Evolutionary conservation across 2,329 filamentous ascomycete species (phyloP).

Genomic region (Coniochaeta prunicola): DNA sequence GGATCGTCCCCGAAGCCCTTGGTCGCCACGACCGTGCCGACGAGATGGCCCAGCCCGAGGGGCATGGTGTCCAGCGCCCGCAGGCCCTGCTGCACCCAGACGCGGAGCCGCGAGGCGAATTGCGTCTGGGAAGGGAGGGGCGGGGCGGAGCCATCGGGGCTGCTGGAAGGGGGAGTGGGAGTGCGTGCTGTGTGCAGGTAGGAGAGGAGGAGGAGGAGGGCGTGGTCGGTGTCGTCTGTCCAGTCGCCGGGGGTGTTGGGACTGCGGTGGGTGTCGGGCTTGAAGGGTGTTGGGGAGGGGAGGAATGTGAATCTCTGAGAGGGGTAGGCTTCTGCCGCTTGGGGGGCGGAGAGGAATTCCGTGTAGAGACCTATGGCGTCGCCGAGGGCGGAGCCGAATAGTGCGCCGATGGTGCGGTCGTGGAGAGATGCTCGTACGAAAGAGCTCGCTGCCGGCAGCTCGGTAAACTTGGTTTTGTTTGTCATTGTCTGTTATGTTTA

Average conservation of each 20-base stretch:
- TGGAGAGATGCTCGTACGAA: constrained; percentile 13
- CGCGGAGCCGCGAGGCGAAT: constrained; percentile 35
- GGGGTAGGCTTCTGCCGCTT: constrained; percentile 27
- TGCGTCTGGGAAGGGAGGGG: constrained; percentile 20
- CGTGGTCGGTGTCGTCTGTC: constrained; percentile 51
- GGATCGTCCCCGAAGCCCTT: constrained; percentile 32
- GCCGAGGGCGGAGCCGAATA: constrained; percentile 44
- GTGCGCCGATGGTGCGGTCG: constrained; percentile 33
- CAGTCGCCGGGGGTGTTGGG: constrained; percentile 34
- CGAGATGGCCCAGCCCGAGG: constrained; percentile 38
- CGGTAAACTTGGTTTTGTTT: neutral
- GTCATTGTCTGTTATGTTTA: neutral
- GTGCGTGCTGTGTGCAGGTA: constrained; percentile 29
- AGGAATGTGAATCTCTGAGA: constrained; percentile 30
- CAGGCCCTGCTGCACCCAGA: constrained; percentile 41
- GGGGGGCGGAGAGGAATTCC: constrained; percentile 35
- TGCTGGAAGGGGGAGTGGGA: neutral
- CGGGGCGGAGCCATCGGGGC: constrained; percentile 21
- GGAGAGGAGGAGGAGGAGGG: constrained; percentile 39
- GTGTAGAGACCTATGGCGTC: constrained; percentile 49
- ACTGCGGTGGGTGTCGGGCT: constrained; percentile 35
- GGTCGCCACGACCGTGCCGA: constrained; percentile 34
- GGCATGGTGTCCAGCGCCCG: constrained; percentile 37
- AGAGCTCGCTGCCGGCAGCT: neutral
- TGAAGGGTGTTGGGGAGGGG: constrained; percentile 29